Conservation (phyloP, 75 land plant species). For the Selaginella moellendorffii region DNA sequence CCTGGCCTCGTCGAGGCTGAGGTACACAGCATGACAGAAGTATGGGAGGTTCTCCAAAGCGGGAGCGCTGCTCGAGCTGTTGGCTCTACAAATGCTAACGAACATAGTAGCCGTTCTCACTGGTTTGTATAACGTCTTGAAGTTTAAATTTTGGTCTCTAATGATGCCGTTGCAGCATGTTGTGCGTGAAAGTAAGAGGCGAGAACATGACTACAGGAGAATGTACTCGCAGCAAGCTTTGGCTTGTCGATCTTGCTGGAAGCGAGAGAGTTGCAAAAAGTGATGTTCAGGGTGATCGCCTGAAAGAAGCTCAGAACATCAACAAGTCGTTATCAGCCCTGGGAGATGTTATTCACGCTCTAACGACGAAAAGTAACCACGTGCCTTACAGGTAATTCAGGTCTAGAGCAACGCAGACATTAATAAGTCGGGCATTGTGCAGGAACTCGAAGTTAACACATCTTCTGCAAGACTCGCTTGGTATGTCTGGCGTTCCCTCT, state of each 20-base stretch:
- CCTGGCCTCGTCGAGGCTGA: conserved; percentile 85
- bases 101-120: conserved; percentile 97
- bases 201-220: conserved; percentile 75
- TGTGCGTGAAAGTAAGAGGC: conserved; percentile 89
- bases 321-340: conserved; percentile 88
- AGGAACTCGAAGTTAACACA: conserved; percentile 98
- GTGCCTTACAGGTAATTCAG: conserved; percentile 92
- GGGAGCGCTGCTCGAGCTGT: conserved; percentile 89
- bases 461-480: conserved; percentile 92
- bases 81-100: conserved; percentile 80
- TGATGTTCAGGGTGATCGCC: conserved; percentile 86
- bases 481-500: conserved; percentile 32
- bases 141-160: background rate
- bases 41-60: conserved; percentile 82
- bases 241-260: conserved; percentile 96
- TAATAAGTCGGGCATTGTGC: background rate
- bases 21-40: conserved; percentile 67
- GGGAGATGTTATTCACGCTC: conserved; percentile 92
- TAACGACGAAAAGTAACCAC: conserved; percentile 71
- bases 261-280: conserved; percentile 92
- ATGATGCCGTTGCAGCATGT: conserved; percentile 41
- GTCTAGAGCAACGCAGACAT: conserved; percentile 32
- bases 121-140: conserved; percentile 34
- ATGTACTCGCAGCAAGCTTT: conserved; percentile 81
- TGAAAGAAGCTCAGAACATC: conserved; percentile 92